Conservation (phyloP, 2,329 filamentous ascomycete genomes). For the Penicillium olsonii region DNA sequence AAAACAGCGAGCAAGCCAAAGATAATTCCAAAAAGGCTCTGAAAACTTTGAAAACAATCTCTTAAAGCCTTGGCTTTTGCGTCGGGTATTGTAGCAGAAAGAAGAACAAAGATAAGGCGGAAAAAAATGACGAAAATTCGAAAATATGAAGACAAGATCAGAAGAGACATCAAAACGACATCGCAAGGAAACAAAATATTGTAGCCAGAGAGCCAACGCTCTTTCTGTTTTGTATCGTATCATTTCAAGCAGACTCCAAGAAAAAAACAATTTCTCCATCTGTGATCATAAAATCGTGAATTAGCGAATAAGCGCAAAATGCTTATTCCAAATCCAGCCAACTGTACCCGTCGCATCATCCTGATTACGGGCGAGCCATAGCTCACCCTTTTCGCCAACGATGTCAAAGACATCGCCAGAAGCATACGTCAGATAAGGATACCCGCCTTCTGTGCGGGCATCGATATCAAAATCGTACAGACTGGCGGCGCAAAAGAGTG, state of each 20-base stretch:
- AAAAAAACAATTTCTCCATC: not conserved
- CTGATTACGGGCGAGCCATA: slow-evolving; percentile 97
- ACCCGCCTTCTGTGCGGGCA: slow-evolving; percentile 87
- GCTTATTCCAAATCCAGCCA: slow-evolving; percentile 99
- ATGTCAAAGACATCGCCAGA: slow-evolving; percentile 94
- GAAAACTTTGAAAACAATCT: not conserved
- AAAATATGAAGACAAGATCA: slow-evolving; percentile 9
- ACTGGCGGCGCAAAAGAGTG: slow-evolving; percentile 89
- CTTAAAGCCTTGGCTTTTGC: not conserved
- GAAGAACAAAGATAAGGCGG: no score
- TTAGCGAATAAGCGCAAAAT: slow-evolving; percentile 68
- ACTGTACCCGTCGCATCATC: slow-evolving; percentile 78
- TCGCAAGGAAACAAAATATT: not conserved
- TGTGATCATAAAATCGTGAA: not conserved
- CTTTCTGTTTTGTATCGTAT: not conserved
- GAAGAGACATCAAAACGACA: not conserved
- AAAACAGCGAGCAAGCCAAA: slow-evolving; percentile 3
- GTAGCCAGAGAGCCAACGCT: not conserved
- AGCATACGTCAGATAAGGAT: slow-evolving; percentile 93
- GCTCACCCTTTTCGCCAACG: slow-evolving; percentile 92
- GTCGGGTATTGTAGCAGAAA: not conserved
- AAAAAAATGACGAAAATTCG: not conserved
- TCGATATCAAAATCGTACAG: slow-evolving; percentile 98
- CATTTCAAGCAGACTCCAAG: not conserved
- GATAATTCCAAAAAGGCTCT: not conserved